Evolutionary conservation across 179 eudicot species (phyloP), one percentile per base, ranked within the genome.

Genomic region (Pouteria campechiana): DNA sequence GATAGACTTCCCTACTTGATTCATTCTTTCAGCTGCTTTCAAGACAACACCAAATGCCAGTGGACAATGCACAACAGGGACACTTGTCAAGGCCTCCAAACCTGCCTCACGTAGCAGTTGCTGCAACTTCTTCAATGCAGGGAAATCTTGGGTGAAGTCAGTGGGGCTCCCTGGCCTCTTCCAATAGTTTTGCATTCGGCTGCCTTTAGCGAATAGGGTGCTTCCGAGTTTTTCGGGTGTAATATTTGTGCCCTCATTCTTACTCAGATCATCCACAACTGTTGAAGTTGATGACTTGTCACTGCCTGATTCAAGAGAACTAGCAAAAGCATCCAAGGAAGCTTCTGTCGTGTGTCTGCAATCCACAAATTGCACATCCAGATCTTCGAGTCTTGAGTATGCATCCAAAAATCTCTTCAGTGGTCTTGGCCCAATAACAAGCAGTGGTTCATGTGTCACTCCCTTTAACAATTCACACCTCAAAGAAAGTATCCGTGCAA

Each of bases 21-120:
- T 65, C n/a, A 41, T 43, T 68, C 93, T 74, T 40, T 63, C 60
- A 18, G 78, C 67, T 13, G 93, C 86, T 63, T 60, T 67, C 54
- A 89, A 28, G 37, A 50, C 67, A 32, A 79, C 73, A 37, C 97
- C 97, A 52, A 40, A 89, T 10, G 97, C 93, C 52, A 78, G 85
- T 35, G 93, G 90, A 45, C 97, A 89, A 54, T 89, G 97, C 12
- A 89, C 68, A 4, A 89, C 97, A 29, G 90, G 97, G 44, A 89
- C 69, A 56, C 97, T 85, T 19, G 70, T 44, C 56, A 89, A 46
- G 16, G 57, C 46, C 64, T 79, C 87, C 35, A 89, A 56, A 30
- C 90, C 93, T 13, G 87, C 83, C 55, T 85, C 93, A 29, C 41
- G 55, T 21, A 89, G 66, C 35, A 64, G 68, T 36, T 60, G 60